Evolutionary conservation across 2,329 filamentous ascomycete species (phyloP), one percentile per base, ranked within the genome.

Genomic region (Exophiala calicioides): DNA sequence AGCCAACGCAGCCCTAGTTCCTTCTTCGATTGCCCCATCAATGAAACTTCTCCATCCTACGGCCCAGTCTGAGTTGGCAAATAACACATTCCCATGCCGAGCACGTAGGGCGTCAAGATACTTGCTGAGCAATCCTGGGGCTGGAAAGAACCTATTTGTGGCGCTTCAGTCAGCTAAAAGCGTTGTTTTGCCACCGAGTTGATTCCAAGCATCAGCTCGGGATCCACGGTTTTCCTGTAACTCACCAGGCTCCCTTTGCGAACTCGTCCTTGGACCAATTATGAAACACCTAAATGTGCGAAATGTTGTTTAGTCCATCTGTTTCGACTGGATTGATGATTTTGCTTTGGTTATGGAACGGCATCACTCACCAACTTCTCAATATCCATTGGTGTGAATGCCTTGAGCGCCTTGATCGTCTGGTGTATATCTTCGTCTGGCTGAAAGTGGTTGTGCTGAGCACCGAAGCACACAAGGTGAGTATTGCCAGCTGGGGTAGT

Each of bases 41-140:
- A 76, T 74, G 29, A 76, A 76, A 16, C 72, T 70, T 1, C 74
- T 62, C 74, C 74, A 76, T 19, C 46, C 47, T 5, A 71, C 53
- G 2, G 72, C 73, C 73, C 73, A 76, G 35, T 77, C 74, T 0
- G 72, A 70, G 41, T 66, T 72, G 0, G 72, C 72, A 62, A 77
- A 77, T 3, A 73, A 51, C 3, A 75, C 56, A 26, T 73, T 72
- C 0, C 70, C 72, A 29, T 74, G 70, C 1, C 65, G 60, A 1
- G 60, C 61, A 27, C 71, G 57, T 55, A 76, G 62, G n/a, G 66
- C 66, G 0, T 67, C 61, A 0, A 75, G 58, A 42, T 74, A 67
- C 1, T 59, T 63, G 0, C 62, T 60, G 4, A 73, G 36, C 4
- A 75, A 52, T 3, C 64, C 61, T 0, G 72, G 71, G n/a, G n/a